Base-by-base conservation (phyloP, 768 basidiomycete genomes). In the Trametes gibbosa region DNA sequence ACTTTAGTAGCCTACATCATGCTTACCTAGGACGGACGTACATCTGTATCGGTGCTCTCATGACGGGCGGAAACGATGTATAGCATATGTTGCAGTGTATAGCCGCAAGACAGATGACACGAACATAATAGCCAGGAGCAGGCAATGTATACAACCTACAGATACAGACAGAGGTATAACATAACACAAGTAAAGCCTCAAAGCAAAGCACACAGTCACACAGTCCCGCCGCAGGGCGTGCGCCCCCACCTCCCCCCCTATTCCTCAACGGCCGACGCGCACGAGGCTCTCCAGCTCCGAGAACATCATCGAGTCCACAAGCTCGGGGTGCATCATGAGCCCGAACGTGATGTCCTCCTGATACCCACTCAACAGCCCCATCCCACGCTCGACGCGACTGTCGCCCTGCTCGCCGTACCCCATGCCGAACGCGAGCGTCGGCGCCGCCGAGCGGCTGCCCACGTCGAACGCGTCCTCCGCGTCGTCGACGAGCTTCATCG, bases 341-440 rank as follows among this genome's bases (percentile, higher is more conserved):
- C 86, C 83, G 85, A 86, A 87, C 39, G 85, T 78, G 29, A 85
- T 68, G 42, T 78, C 77, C 53, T 87, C 89, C 61, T 86, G 83
- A 68, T 87, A 80, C 8, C 86, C 86, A 53, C 85, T 89, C 32
- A 92, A 75, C 53, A 93, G 71, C 2, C 91, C 91, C 19, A 84
- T 86, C 7, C 92, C 92, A 60, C 79, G 84, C 70, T 93, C 90
- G 47, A 80, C 74, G 10, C 77, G 76, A 17, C 72, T 80, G 64
- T 91, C 88, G 8, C 83, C 84, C 42, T 82, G 79, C 68, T 92
- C 92, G 1, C 87, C 84, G 66, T 87, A 92, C 14, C 89, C 91
- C 81, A 93, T 89, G n/a, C 90, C 91, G 69, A 92, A 93, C 5
- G 87, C 78, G 50, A 93, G 78, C 3, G 83, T 81, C 5, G 90